Evolutionary conservation across 2,329 filamentous ascomycete genomes (phyloP), one percentile per base, ranked within the genome.

Genomic region (Furcasterigmium furcatum): DNA sequence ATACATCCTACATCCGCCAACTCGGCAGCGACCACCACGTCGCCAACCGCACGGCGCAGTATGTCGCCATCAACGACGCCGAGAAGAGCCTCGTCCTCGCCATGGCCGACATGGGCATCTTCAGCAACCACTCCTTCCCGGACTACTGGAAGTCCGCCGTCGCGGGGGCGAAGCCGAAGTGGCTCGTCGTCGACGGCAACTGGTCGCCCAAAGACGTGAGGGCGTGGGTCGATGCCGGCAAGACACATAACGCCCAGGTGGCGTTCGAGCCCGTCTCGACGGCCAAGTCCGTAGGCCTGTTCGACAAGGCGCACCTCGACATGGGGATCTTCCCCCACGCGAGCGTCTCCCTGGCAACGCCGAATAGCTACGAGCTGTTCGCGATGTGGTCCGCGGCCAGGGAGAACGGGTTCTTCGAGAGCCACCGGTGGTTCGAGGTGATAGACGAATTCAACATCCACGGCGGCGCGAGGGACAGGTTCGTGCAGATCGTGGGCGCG

Each of bases 71-170:
- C 52, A 99, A 97, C 61, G 88, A 95, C 59, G 73, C 74, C 1
- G 81, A 85, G 48, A 95, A 91, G 63, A 87, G 91, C 52, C 79
- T 99, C 3, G 77, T 91, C n/a, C 67, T 96, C 51, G 92, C 91
- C 38, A 95, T 96, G 89, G 91, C 92, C 5, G 94, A 97, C 61
- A 96, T 97, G 91, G 80, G 76, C 45, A 92, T 96, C 55, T 80
- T 96, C 40, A 77, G 82, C n/a, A 60, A 67, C 14, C 68, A 77
- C 49, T 71, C 73, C 1, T 76, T 79, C 50, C 64, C 74, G 0
- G 62, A 72, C 9, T 69, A 77, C 52, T 90, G 85, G 84, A 74
- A 76, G 41, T 74, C 80, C 2, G 70, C 80, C 22, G 67, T 90
- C 8, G 63, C 69, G 12, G 65, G 70, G 4, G 70, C 76, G 12